phyloP scores from a whole-genome alignment of 352 stramenopile genomes.

The Lagenidium sp. region DNA sequence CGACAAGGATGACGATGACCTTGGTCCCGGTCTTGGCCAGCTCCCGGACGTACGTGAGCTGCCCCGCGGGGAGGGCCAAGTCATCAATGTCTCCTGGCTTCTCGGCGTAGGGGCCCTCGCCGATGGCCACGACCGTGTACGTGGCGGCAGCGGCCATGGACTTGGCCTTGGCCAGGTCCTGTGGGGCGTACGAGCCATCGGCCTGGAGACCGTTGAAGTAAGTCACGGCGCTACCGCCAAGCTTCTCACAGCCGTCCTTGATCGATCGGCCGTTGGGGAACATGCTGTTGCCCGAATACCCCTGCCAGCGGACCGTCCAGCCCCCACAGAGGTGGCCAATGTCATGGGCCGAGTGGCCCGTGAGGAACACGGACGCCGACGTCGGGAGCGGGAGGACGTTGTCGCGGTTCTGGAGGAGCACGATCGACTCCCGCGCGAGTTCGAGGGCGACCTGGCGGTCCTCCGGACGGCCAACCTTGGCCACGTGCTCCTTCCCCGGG shows the following conservation, averaged over 20 bases:
- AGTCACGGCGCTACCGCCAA: conserved; percentile 17
- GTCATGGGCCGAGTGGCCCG: conserved; percentile 41
- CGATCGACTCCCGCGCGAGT: conserved; percentile 68
- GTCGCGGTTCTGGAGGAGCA: conserved; percentile 75
- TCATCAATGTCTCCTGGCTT: conserved; percentile 84
- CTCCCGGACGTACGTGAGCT: conserved; percentile 65
- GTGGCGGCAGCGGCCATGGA: conserved; percentile 26
- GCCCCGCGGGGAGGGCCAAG: conserved; percentile 41
- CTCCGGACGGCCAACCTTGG: conserved; percentile 33
- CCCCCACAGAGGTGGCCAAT: conserved; percentile 55
- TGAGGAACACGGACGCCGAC: conserved; percentile 38
- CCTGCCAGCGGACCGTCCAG: conserved; percentile 85
- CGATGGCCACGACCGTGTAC: conserved; percentile 74
- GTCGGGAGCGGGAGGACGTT: conserved; percentile 28
- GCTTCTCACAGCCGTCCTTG: conserved; percentile 37
- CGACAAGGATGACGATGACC: conserved; percentile 70
- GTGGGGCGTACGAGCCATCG: conserved; percentile 38
- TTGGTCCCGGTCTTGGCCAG: conserved; percentile 60
- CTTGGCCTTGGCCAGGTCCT: conserved; percentile 46
- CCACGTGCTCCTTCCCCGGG: conserved; percentile 29
- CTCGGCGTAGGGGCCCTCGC: conserved; percentile 72
- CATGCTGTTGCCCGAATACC: conserved; percentile 48
- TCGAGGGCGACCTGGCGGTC: conserved; percentile 50
- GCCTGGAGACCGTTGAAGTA: conserved; percentile 49
- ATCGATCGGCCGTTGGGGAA: conserved; percentile 60